Evolutionary conservation across 2,329 filamentous ascomycete species (phyloP), one percentile per base, ranked within the genome.

Genomic region (Bimuria novae-zelandiae): DNA sequence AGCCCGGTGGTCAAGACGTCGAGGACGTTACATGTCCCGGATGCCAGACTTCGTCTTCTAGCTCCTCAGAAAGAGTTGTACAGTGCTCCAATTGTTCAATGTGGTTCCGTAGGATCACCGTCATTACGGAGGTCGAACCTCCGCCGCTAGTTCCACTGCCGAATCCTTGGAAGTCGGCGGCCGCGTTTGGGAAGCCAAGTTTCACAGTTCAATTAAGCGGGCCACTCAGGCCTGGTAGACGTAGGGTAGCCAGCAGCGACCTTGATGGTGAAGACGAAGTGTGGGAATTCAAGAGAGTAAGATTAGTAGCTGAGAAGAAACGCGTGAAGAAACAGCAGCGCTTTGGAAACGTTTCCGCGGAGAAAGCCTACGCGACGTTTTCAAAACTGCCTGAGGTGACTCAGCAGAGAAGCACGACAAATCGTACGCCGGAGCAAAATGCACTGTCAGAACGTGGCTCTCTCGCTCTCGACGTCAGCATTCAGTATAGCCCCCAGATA

Each of bases 31-130:
- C 55, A 12, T 57, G 55, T 29, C 51, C 55, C 1, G 49, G 41
- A 3, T 57, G 55, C 16, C 40, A 52, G n/a, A 23, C 49, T n/a
- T 23, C 30, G 11, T 52, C 51, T 2, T 16, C 11, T 3, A 14
- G 32, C 6, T 12, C 40, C 3, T 7, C 21, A 11, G 36, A 54
- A 12, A 27, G 19, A 7, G 51, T 54, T 7, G 39, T 52, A 4
- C 51, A 50, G 21, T 57, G 55, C 25, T 21, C 37, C 2, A 47
- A 42, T 4, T 55, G 51, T 19, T 2, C 7, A 5, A 52, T 55
- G 35, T 57, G 55, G 55, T 57, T 52, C 23, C 55, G 51, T 22
- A 33, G 55, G 11, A 44, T 57, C 12, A 49, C 35, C 7, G 33
- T 52, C 3, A 27, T 51, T 16, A 23, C 48, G 4, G 54, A 54